Percentiles rank a stretch among this genome's conserved stretches.
These are phyloP conservation scores for Botryotinia convoluta DNA, from an alignment of 2,329 filamentous ascomycete genomes.

Conservation along the genomic window DNA sequence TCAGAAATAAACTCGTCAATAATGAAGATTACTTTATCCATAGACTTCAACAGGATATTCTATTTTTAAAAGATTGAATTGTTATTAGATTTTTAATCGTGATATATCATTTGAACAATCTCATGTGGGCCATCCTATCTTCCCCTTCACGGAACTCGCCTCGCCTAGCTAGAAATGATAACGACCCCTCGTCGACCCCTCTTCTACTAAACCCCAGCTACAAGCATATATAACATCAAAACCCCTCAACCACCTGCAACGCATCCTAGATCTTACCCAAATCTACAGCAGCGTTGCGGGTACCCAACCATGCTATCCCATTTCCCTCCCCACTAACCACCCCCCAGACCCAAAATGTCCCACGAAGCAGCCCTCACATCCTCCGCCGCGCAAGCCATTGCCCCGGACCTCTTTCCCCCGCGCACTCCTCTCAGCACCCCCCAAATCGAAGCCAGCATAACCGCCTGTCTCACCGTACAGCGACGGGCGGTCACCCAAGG, in stretches of 20 bases:
- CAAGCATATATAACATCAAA: background rate
- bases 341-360: conserved; percentile 24
- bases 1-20: background rate
- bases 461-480: conserved; percentile 45
- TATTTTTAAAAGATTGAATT: background rate
- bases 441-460: conserved; percentile 44
- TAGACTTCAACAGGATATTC: background rate
- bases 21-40: background rate
- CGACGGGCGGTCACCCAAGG: conserved; percentile 44
- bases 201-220: background rate
- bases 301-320: conserved; percentile 21
- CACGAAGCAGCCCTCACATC: conserved; percentile 34
- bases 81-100: background rate
- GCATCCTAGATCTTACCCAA: background rate
- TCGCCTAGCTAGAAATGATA: background rate
- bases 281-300: conserved; percentile 17
- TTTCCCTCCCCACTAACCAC: background rate
- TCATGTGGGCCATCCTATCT: background rate
- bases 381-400: conserved; percentile 28
- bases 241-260: background rate
- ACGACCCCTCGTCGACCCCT: background rate
- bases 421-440: conserved; percentile 40
- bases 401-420: conserved; percentile 39
- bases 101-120: background rate
- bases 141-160: conserved; percentile 5